Conservation (phyloP, 768 basidiomycete genomes). For the Podaxis sp. region DNA sequence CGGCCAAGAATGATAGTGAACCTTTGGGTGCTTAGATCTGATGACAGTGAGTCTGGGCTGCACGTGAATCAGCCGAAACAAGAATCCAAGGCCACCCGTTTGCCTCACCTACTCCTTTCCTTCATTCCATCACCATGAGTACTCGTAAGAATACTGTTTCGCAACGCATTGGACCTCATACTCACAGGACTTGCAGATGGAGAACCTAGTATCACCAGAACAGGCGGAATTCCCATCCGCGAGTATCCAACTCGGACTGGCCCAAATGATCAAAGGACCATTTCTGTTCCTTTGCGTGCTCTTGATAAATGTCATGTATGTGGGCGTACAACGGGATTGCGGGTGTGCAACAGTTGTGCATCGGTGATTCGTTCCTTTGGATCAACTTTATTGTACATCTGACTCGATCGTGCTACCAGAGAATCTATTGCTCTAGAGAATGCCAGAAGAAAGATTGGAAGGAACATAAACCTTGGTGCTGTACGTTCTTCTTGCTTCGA, state of each 20-base stretch:
- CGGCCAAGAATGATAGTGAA: no score
- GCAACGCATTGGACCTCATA: neutral
- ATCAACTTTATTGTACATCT: neutral
- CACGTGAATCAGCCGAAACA: no score
- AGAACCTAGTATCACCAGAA: neutral
- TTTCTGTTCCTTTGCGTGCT: neutral
- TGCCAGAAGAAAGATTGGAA: slow-evolving; percentile 15
- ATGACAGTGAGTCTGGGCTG: no score
- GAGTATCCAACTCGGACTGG: neutral
- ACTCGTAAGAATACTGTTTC: neutral
- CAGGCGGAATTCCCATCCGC: neutral
- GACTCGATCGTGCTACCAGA: neutral
- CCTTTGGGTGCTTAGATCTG: no score
- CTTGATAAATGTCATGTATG: slow-evolving; percentile 1
- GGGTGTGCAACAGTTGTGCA: neutral
- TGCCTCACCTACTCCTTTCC: neutral
- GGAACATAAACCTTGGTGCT: slow-evolving; percentile 8
- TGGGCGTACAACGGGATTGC: neutral
- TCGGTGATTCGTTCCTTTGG: neutral
- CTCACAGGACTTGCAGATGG: neutral
- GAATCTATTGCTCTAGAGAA: slow-evolving; percentile 11
- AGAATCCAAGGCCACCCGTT: neutral
- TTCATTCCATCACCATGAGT: neutral
- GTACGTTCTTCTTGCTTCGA: neutral
- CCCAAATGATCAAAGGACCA: neutral